Base-by-base conservation (phyloP, 495 filamentous ascomycete species). In the Xanthoparmelia taractica region DNA sequence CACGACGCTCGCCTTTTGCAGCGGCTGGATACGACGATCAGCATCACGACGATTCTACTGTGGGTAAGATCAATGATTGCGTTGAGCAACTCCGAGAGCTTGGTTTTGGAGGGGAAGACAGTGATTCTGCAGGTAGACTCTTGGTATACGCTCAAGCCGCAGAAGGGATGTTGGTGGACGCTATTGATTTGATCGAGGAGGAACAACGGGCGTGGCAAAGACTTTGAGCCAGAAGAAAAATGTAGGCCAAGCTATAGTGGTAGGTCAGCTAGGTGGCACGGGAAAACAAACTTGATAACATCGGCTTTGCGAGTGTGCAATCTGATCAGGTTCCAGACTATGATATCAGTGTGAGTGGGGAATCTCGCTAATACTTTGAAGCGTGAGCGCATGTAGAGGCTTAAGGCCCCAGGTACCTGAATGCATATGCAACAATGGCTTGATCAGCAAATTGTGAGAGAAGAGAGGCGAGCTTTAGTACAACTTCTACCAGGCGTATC, bases 181-280 rank as follows among this genome's bases (percentile, higher is more conserved):
- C 82, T 20, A 78, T 84, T 67, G 82, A 82, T 40, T 79, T 84
- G 74, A 80, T 84, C 69, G 80, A 83, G 57, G 81, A 84, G 45
- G 82, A 84, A 65, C 75, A 76, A 43, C 74, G 74, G 66, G 78
- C 72, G 2, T 84, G 73, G 36, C 67, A 76, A 36, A 68, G 64
- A 52, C 48, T 25, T 10, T 52, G 48, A 52, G 48, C 27, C 27
- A 52, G 27, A 15, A 52, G 18, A 12, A 18, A 29, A 0, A 12
- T 8, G 27, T 18, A 17, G 1, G 12, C 4, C 48, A 31, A 18
- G 48, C 25, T 5, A 10, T 25, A 5, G 31, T 15, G 25, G 13
- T 29, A 25, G 48, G 13, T 29, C 31, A 31, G 48, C 48, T 10
- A 52, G 15, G 48, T 52, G 12, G 18, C 25, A 18, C 18, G 48